A percentile compares a stretch with the other conserved stretches of the same genome.
Evolutionary conservation across 345 rosid genomes (phyloP).

Genomic region (Firmiana major): DNA sequence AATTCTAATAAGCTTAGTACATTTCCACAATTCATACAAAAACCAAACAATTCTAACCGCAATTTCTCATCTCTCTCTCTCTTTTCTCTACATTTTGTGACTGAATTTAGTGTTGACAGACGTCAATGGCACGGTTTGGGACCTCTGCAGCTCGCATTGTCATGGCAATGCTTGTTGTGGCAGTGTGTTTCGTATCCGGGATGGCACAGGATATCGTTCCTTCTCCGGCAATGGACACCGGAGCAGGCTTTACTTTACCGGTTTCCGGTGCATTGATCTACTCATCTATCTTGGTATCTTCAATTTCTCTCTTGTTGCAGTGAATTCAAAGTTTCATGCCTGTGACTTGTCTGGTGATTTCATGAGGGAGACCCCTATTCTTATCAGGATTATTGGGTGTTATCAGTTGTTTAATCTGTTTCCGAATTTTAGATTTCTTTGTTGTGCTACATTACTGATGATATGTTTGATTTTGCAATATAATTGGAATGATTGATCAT

Average conservation of each 20-base stretch:
- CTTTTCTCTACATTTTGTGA: neutral
- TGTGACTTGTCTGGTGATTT: neutral
- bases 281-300: slow-evolving; percentile 2
- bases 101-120: neutral
- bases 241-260: neutral
- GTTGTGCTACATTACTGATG: neutral
- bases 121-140: neutral
- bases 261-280: neutral
- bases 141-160: neutral
- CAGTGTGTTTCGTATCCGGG: neutral
- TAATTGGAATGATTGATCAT: neutral
- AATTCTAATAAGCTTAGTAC: neutral
- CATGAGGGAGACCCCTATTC: neutral
- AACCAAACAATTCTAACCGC: neutral
- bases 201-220: slow-evolving; percentile 8
- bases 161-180: neutral
- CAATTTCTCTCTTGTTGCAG: neutral
- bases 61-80: neutral
- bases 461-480: neutral
- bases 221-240: slow-evolving; percentile 5
- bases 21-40: neutral
- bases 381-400: neutral
- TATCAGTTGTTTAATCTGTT: neutral
- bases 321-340: neutral
- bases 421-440: neutral